Percentiles rank a stretch among this genome's conserved stretches.
Evolutionary conservation across 768 basidiomycete species (phyloP).

Genomic region (Trichaptum fuscoviolaceum): DNA sequence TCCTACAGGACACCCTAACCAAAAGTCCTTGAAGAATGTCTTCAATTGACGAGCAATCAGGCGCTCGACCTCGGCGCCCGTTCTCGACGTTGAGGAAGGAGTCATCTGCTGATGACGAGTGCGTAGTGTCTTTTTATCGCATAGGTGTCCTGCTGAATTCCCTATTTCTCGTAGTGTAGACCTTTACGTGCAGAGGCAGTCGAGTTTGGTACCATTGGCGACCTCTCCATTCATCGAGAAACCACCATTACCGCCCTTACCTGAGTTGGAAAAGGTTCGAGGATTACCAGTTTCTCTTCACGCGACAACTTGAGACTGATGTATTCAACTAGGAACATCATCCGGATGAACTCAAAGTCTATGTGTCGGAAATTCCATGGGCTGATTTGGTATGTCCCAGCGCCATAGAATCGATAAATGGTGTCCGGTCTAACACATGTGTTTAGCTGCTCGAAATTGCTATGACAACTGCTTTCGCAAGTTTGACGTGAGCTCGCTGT

Average conservation of each 20-base stretch:
- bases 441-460: not conserved
- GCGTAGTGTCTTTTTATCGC: not conserved
- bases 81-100: not conserved
- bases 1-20: not conserved
- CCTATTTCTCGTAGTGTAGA: not conserved
- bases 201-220: not conserved
- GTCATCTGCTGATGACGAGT: not conserved
- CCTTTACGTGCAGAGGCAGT: not conserved
- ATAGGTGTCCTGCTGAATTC: not conserved
- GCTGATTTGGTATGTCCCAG: slow-evolving; percentile 2
- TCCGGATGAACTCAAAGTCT: not conserved
- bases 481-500: not conserved
- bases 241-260: not conserved
- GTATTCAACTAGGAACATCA: not conserved
- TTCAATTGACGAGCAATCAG: not conserved
- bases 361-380: not conserved
- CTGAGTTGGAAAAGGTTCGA: not conserved
- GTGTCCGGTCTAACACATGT: not conserved
- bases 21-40: not conserved
- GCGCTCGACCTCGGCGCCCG: not conserved
- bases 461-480: not conserved
- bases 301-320: not conserved
- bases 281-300: not conserved
- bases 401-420: no score
- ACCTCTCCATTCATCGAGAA: not conserved